Conservation (phyloP, 257 asterid genomes). For the Petunia secreta region DNA sequence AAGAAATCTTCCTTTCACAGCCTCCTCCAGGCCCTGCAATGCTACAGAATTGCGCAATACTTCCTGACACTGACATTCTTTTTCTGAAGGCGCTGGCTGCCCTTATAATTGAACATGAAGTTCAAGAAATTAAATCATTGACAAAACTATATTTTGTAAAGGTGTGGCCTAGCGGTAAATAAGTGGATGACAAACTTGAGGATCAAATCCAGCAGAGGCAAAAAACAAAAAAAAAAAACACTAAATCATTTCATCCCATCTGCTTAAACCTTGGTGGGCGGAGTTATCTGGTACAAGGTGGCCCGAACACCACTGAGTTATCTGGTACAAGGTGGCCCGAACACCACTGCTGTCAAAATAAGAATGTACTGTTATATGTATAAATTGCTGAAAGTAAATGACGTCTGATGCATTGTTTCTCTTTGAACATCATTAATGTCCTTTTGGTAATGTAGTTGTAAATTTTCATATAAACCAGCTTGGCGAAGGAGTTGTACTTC, state of each 20-base stretch:
- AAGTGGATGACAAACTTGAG: too few relatives aligned
- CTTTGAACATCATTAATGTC: neutral
- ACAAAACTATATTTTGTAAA: neutral
- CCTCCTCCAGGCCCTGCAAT: neutral
- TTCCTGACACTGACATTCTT: conserved; percentile 8
- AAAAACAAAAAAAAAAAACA: too few relatives aligned
- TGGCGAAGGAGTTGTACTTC: conserved; percentile 74
- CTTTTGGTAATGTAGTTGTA: neutral
- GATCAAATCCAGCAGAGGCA: too few relatives aligned
- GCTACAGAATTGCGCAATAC: neutral
- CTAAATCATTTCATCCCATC: too few relatives aligned
- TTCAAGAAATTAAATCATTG: neutral
- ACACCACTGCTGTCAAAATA: too few relatives aligned
- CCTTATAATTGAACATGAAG: conserved; percentile 14
- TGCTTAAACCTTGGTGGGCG: too few relatives aligned
- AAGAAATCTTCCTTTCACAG: neutral
- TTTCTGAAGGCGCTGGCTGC: conserved; percentile 3
- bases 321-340: too few relatives aligned
- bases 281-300: too few relatives aligned
- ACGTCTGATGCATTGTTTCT: neutral
- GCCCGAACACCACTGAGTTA: too few relatives aligned
- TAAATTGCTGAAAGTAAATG: neutral
- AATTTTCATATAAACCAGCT: conserved; percentile 42
- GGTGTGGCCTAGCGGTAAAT: too few relatives aligned
- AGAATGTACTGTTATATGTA: neutral